Conservation (phyloP, 306 rosid species). For the Luffa acutangula region DNA sequence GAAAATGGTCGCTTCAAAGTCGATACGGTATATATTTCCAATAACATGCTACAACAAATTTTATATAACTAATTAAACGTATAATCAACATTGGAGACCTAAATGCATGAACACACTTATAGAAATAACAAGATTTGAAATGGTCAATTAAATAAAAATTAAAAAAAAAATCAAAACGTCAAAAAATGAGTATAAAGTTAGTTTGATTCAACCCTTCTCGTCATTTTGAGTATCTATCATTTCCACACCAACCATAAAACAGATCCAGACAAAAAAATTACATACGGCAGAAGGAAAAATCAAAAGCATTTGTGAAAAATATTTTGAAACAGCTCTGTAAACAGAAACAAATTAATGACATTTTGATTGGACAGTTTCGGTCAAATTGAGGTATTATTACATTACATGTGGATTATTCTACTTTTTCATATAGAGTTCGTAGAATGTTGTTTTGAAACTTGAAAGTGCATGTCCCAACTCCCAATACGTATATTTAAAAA, state of each 20-base stretch:
- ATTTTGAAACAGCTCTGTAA: not conserved
- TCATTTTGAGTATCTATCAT: not conserved
- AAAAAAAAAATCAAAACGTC: not conserved
- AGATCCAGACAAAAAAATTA: not conserved
- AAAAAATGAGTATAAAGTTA: not conserved
- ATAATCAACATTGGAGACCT: too few relatives aligned
- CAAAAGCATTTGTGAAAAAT: not conserved
- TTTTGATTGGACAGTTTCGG: not conserved
- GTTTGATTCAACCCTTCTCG: not conserved
- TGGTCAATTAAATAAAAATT: too few relatives aligned
- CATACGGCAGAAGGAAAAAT: not conserved
- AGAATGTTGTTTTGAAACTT: not conserved
- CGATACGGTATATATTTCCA: too few relatives aligned
- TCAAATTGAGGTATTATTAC: slow-evolving; percentile 7
- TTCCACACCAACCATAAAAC: slow-evolving; percentile 1
- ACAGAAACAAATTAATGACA: not conserved
- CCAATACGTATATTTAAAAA: not conserved
- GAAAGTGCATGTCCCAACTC: not conserved
- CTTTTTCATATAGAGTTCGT: not conserved
- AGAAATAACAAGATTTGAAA: too few relatives aligned
- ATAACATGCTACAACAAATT: too few relatives aligned
- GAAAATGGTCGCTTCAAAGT: too few relatives aligned
- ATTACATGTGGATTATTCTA: slow-evolving; percentile 8
- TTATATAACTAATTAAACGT: too few relatives aligned
- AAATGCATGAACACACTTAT: too few relatives aligned